Evolutionary conservation across 257 asterid species (phyloP), one percentile per base, ranked within the genome.

Genomic region (Hygrophila difformis): DNA sequence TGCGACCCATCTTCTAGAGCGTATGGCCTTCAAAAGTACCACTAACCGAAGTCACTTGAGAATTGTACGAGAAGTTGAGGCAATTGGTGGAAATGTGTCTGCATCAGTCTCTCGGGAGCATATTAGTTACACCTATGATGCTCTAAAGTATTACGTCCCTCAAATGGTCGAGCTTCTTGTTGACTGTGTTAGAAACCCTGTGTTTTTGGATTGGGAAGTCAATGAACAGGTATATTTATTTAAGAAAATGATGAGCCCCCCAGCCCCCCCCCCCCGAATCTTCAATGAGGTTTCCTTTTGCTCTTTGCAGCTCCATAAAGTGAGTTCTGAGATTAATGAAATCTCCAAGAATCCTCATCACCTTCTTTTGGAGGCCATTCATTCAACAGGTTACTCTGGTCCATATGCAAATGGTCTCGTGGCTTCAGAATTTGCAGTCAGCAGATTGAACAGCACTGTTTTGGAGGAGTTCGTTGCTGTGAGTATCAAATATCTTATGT

Each of bases 201-300:
- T 80, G 0, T 89, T 85, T 60, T 68, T 85, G 65, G 98, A 89
- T 44, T 89, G 96, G 96, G 98, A 89, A 75, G 91, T 85, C 55
- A 71, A 57, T 14, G 98, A 89, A 44, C 98, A 88, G 97, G 97
- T 84, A 62, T 13, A 14, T 18, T 44, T 59, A 31, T 38, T 49
- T 36, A 13, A 44, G 29, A 24, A 24, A 24, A 24, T n/a, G n/a
- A n/a, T n/a, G n/a, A n/a, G n/a, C n/a, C n/a, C n/a, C n/a, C n/a
- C n/a, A n/a, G 29, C 7, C 29, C 7, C 7, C 7, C 5, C 7
- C 7, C 3, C 7, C 7, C 7, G 29, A 24, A 2, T 2, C 3
- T 24, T 3, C 29, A 24, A 24, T 24, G 7, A 24, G 29, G 5
- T 24, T 24, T 24, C 29, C 29, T 24, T 24, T 2, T 24, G 29